Conservation (phyloP, 495 filamentous ascomycete species). For the Cudoniella acicularis region DNA sequence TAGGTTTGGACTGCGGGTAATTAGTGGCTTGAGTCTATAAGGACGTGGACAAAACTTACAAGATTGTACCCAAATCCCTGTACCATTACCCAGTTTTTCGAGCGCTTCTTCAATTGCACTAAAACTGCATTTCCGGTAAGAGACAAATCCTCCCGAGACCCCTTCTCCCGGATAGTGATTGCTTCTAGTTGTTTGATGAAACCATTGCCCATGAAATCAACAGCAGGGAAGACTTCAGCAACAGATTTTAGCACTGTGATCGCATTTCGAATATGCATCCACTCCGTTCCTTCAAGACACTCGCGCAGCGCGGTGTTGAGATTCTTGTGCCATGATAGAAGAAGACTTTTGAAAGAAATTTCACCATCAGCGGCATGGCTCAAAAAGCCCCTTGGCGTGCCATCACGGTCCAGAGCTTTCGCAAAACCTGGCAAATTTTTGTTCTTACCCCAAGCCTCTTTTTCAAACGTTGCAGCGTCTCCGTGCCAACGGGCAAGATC, state of each 20-base stretch:
- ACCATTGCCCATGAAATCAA: conserved; percentile 80
- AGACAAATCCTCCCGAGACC: conserved; percentile 81
- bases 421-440: conserved; percentile 50
- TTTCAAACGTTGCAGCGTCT: conserved; percentile 70
- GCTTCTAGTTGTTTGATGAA: conserved; percentile 67
- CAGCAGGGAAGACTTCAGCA: conserved; percentile 73
- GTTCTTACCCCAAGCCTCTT: conserved; percentile 57
- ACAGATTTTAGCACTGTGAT: conserved; percentile 85
- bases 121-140: conserved; percentile 82
- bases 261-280: conserved; percentile 97
- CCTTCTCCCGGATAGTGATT: conserved; percentile 69
- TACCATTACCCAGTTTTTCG: conserved; percentile 80
- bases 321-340: conserved; percentile 86
- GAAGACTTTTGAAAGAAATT: conserved; percentile 63
- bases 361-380: conserved; percentile 75
- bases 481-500: conserved; percentile 83
- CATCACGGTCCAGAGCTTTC: conserved; percentile 57
- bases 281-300: conserved; percentile 78
- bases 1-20: conserved; percentile 12
- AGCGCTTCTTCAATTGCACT: conserved; percentile 73
- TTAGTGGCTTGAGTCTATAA: conserved; percentile 17
- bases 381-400: conserved; percentile 61
- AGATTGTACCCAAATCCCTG: conserved; percentile 64
- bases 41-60: conserved; percentile 35
- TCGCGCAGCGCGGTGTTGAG: conserved; percentile 70